These are phyloP conservation scores for Penicillium sp. DNA, from an alignment of 2,329 filamentous ascomycete species.

Conservation along the genomic window DNA sequence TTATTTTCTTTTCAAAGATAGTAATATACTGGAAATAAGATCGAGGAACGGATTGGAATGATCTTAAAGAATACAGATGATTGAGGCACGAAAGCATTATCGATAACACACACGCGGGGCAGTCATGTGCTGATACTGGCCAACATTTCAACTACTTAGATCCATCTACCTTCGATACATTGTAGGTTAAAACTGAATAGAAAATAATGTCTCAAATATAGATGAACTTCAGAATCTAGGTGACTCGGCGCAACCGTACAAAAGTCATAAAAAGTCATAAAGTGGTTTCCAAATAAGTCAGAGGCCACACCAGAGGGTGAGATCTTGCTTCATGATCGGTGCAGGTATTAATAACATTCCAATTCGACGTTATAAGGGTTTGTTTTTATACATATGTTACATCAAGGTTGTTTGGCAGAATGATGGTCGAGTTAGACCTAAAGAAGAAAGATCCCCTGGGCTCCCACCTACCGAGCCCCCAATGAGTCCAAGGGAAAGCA, in stretches of 20 bases:
- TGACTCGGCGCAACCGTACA: not conserved
- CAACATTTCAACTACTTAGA: not conserved
- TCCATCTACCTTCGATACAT: not conserved
- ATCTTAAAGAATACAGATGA: not conserved
- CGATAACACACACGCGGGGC: slow-evolving; percentile 20
- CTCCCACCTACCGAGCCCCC: not conserved
- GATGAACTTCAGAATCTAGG: not conserved
- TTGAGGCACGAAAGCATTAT: slow-evolving; percentile 5
- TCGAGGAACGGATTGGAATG: not conserved
- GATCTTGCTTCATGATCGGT: not conserved
- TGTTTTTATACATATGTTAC: slow-evolving; percentile 7
- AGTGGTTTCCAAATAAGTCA: not conserved
- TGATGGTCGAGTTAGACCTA: not conserved
- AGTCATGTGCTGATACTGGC: slow-evolving; percentile 19
- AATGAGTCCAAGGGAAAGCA: not conserved
- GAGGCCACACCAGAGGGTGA: not conserved
- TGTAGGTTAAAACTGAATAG: not conserved
- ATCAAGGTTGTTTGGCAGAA: not conserved
- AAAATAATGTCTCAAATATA: not conserved
- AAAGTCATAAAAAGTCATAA: not conserved
- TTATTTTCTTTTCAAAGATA: not conserved
- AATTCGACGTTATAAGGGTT: slow-evolving; percentile 1
- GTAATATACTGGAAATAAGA: not conserved
- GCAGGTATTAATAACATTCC: slow-evolving; percentile 3
- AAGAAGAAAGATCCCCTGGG: not conserved